Evolutionary conservation across 2,329 filamentous ascomycete species (phyloP).

Genomic region (Talaromyces rugulosus): DNA sequence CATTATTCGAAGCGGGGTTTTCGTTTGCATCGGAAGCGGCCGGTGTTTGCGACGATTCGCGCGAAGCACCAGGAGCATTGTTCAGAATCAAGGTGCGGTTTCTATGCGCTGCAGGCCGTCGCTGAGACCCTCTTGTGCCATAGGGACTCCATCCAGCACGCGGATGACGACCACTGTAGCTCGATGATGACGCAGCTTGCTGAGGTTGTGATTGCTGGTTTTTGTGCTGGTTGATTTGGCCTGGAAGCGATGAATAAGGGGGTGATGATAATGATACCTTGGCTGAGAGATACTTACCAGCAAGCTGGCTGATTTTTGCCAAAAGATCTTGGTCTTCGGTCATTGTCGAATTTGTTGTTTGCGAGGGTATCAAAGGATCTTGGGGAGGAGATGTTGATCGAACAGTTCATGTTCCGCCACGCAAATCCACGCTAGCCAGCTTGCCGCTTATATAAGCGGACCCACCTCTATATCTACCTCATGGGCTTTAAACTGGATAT

Average conservation of each 20-base stretch:
- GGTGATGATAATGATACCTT: conserved; percentile 40
- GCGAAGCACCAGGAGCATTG: conserved; percentile 22
- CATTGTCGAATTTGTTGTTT: conserved; percentile 27
- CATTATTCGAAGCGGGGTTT: conserved; percentile 21
- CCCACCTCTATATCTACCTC: background rate
- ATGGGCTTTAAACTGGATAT: no score
- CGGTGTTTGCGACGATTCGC: conserved; percentile 1
- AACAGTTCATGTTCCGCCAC: background rate
- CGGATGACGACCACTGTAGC: conserved; percentile 23
- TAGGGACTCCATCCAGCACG: conserved; percentile 41
- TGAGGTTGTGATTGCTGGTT: conserved; percentile 44
- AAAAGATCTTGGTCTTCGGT: conserved; percentile 55
- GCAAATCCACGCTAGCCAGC: conserved; percentile 5
- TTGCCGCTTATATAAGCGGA: background rate
- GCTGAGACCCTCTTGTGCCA: conserved; percentile 35
- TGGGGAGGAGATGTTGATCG: background rate
- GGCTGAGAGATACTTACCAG: conserved; percentile 41
- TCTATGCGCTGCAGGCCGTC: conserved; percentile 41
- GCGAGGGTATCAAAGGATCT: background rate
- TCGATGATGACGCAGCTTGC: conserved; percentile 20
- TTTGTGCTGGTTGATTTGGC: conserved; percentile 77
- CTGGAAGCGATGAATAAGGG: conserved; percentile 37
- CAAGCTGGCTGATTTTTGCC: conserved; percentile 53
- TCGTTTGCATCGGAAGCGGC: conserved; percentile 3
- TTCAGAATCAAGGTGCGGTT: conserved; percentile 66